These are phyloP conservation scores for sunflower (Helianthus annuus) DNA, from an alignment of 129 eudicot genomes.

Conservation along the genomic window HanXRQr2.0-SUNRISE NC_035443.2:12670185-12670684, in stretches of 20 bases:
- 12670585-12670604: no score
- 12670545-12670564: neutral
- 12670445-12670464: neutral
- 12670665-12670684: no score
- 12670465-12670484: neutral
- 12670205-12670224: neutral
- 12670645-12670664: no score
- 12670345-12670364: constrained; percentile 98
- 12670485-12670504: neutral
- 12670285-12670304: constrained; percentile 88
- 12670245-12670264: constrained; percentile 83
- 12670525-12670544: neutral
- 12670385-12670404: constrained; percentile 75
- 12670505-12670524: neutral
- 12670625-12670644: no score
- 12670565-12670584: no score
- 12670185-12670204: no score
- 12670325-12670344: constrained; percentile 97
- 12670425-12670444: constrained; percentile 82
- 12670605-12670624: no score
- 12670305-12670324: constrained; percentile 69
- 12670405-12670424: constrained; percentile 82
- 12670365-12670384: constrained; percentile 77
- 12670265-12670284: constrained; percentile 92
- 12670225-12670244: constrained; percentile 70